Base-by-base conservation (phyloP, 1,284 basidiomycete genomes). In the Marasmius fiardii region DNA sequence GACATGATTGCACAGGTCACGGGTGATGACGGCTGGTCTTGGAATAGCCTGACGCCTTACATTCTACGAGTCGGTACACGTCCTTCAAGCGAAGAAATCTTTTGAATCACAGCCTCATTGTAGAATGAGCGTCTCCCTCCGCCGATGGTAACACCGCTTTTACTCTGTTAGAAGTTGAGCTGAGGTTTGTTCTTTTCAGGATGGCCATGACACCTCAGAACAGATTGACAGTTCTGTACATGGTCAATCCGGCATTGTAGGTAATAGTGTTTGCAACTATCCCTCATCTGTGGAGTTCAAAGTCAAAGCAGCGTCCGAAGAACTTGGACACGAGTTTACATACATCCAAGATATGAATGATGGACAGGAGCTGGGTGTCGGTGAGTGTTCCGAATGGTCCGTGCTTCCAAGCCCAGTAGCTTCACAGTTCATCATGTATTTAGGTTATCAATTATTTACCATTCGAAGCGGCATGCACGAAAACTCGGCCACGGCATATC, bases 41-140 rank as follows among this genome's bases (percentile, higher is more conserved):
- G 53, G 53, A 28, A 47, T 18, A 45, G 39, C 18, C n/a, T 54
- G 21, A 18, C 21, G 44, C 43, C 43, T 11, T 54, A 54, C 24
- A 45, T 47, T 34, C 37, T 54, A 18, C 28, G 37, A 12, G 53
- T 49, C 31, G 49, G 33, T 24, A 11, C 18, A 23, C 14, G 14
- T 20, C 3, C 43, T 44, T 20, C 23, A 4, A 12, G 7, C 14
- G 5, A 3, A 34, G 12, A 11, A 14, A 7, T 37, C 28, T 11
- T 43, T 20, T 26, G 16, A n/a, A 24, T 20, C 43, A 20, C 3
- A 26, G 21, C 20, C 26, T n/a, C 12, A 7, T 52, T 24, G 12
- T 23, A 52, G 51, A 52, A 52, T 31, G 51, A 52, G 37, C 39
- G n/a, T 16, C 26, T 52, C 6, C 23, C 39, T 28, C 12, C 18